Conservation (phyloP, 1,139 yeast genomes). For the Groenewaldozyma auringiensis region DNA sequence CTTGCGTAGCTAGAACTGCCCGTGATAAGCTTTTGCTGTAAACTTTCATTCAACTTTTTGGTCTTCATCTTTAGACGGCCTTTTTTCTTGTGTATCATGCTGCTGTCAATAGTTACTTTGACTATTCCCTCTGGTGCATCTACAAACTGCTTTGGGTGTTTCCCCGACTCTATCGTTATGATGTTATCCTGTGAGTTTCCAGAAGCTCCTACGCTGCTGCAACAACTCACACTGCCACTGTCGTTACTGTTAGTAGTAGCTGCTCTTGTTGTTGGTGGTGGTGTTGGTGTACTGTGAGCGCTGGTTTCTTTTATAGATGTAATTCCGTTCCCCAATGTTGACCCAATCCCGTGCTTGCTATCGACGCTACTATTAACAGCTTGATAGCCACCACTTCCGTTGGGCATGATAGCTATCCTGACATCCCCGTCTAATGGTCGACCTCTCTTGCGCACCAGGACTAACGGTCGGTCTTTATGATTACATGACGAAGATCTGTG, state of each 20-base stretch:
- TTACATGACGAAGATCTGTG: conserved; percentile 84
- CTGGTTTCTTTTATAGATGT: conserved; percentile 1
- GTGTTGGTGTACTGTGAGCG: not conserved
- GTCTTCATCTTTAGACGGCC: conserved; percentile 2
- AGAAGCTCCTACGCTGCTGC: not conserved
- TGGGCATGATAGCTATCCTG: conserved; percentile 26
- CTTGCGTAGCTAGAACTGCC: not conserved
- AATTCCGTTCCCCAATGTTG: not conserved
- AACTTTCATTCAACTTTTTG: not conserved
- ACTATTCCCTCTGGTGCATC: conserved; percentile 23
- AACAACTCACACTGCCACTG: not conserved
- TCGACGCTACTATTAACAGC: not conserved
- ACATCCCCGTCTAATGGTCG: conserved; percentile 43
- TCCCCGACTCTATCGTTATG: conserved; percentile 20
- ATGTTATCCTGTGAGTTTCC: conserved; percentile 7
- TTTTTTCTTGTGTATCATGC: conserved; percentile 5
- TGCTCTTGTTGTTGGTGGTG: too few relatives aligned
- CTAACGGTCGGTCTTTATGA: conserved; percentile 70
- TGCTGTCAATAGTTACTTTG: conserved; percentile 9
- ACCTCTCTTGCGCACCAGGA: conserved; percentile 84
- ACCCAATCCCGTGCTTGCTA: not conserved
- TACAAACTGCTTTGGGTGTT: conserved; percentile 20
- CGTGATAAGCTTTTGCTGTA: not conserved
- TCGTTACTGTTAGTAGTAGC: too few relatives aligned
- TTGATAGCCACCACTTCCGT: conserved; percentile 4